Percentiles rank a stretch among this genome's conserved stretches.
These are phyloP conservation scores for Fusarium sp. DNA, from an alignment of 2,329 filamentous ascomycete genomes.

Conservation along the genomic window DNA sequence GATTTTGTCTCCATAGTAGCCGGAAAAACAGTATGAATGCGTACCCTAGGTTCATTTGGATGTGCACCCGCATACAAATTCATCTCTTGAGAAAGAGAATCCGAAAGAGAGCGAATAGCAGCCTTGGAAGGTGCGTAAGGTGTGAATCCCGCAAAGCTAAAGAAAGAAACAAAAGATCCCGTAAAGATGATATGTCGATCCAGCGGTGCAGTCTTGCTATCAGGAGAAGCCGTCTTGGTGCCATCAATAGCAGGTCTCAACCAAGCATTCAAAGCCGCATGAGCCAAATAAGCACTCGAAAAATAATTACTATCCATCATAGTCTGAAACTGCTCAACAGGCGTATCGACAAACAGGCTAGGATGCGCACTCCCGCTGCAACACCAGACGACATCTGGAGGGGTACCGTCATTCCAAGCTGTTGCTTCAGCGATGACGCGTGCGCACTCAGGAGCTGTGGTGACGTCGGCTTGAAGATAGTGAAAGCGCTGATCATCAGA, in stretches of 20 bases:
- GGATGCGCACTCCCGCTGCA: conserved; percentile 33
- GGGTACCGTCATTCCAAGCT: conserved; percentile 17
- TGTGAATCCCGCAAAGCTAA: conserved; percentile 29
- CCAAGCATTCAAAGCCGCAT: conserved; percentile 29
- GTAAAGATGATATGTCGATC: conserved; percentile 31
- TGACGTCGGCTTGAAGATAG: conserved; percentile 18
- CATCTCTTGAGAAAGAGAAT: conserved; percentile 34
- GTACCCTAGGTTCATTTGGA: conserved; percentile 9
- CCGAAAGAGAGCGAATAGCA: conserved; percentile 25
- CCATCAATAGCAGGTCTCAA: conserved; percentile 7
- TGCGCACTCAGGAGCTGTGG: conserved; percentile 14
- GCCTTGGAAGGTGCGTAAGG: conserved; percentile 29
- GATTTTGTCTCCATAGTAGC: conserved; percentile 33
- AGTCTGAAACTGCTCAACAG: conserved; percentile 26
- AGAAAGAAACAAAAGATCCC: conserved; percentile 29
- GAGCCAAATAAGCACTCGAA: conserved; percentile 33
- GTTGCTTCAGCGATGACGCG: conserved; percentile 19
- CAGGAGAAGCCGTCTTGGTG: not conserved
- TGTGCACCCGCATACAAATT: conserved; percentile 29
- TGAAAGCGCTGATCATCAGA: conserved; percentile 19
- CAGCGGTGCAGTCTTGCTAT: not conserved
- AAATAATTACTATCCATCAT: conserved; percentile 39
- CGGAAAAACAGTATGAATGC: conserved; percentile 29
- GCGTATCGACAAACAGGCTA: conserved; percentile 30
- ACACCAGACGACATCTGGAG: conserved; percentile 24